Conservation (phyloP, 2,329 filamentous ascomycete species). For the Fusarium papillatum region DNA sequence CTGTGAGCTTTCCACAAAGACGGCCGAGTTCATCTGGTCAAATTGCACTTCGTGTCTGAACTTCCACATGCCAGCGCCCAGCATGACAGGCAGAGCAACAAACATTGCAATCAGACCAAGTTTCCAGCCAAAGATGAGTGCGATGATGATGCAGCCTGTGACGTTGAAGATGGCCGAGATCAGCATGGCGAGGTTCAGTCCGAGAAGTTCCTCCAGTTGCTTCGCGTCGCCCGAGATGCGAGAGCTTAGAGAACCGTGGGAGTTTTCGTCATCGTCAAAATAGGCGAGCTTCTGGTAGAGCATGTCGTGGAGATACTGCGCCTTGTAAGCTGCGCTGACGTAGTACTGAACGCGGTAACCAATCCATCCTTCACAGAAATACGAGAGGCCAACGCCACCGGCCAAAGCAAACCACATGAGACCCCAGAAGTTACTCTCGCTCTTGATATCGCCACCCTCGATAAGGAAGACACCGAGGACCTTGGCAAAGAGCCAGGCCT, state of each 20-base stretch:
- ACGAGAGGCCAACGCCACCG: conserved; percentile 44
- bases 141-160: conserved; percentile 46
- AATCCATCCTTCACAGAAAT: conserved; percentile 42
- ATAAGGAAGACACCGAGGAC: conserved; percentile 43
- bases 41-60: conserved; percentile 66
- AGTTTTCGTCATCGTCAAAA: conserved; percentile 48
- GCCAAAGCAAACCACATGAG: conserved; percentile 50
- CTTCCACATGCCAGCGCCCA: conserved; percentile 51
- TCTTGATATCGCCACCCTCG: conserved; percentile 44
- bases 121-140: conserved; percentile 53
- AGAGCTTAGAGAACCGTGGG: conserved; percentile 44
- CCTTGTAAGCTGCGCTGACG: conserved; percentile 41
- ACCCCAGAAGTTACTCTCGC: conserved; percentile 44
- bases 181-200: conserved; percentile 47
- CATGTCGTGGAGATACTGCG: conserved; percentile 47
- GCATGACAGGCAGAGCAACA: conserved; percentile 50
- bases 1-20: conserved; percentile 72
- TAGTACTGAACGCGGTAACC: conserved; percentile 20
- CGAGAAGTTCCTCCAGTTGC: conserved; percentile 49
- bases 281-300: conserved; percentile 45
- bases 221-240: conserved; percentile 47
- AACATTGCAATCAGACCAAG: conserved; percentile 53
- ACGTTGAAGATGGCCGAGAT: conserved; percentile 47
- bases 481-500: conserved; percentile 48
- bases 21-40: conserved; percentile 67